Evolutionary conservation across 2,329 filamentous ascomycete species (phyloP), one percentile per base, ranked within the genome.

Genomic region (Xylaria polymorpha): DNA sequence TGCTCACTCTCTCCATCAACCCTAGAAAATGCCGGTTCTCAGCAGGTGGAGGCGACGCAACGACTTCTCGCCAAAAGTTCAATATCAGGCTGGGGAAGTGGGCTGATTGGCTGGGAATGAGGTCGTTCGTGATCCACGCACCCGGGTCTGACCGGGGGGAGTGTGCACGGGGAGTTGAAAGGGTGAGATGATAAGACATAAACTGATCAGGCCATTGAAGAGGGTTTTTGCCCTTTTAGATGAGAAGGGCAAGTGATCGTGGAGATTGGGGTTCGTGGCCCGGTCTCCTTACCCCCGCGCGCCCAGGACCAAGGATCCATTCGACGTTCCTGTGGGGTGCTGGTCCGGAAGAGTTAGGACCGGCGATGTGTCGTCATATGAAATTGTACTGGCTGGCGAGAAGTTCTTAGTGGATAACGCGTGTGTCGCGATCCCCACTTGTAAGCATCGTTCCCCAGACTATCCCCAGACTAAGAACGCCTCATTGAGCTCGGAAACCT

Each of bases 151-250:
- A 20, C 48, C 22, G 22, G 25, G 60, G 37, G 10, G 29, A 37
- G 35, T 6, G 35, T 37, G 6, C 51, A n/a, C 5, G 37, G 4
- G 44, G 15, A 37, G 15, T 29, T 44, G 15, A 62, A 62, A 29
- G n/a, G 37, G 18, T 43, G 25, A 46, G 12, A 37, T 18, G 32
- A 44, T 35, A 8, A 35, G 37, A 22, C 41, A 55, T 3, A 8
- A 43, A 35, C 3, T 22, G 10, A 20, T n/a, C 37, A 35, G 50
- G 48, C 32, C 10, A 12, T 35, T 37, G 37, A 55, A 62, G 60
- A 62, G 22, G 48, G 14, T 62, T 62, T 55, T 18, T 62, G 55
- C 37, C 60, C 18, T 55, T 62, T 62, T 62, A 62, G 60, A 62
- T 62, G 39, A 62, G 48, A 62, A 62, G 15, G 60, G 60, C n/a